Evolutionary conservation across 306 rosid species (phyloP).

Genomic region (Medicago ruthenica): DNA sequence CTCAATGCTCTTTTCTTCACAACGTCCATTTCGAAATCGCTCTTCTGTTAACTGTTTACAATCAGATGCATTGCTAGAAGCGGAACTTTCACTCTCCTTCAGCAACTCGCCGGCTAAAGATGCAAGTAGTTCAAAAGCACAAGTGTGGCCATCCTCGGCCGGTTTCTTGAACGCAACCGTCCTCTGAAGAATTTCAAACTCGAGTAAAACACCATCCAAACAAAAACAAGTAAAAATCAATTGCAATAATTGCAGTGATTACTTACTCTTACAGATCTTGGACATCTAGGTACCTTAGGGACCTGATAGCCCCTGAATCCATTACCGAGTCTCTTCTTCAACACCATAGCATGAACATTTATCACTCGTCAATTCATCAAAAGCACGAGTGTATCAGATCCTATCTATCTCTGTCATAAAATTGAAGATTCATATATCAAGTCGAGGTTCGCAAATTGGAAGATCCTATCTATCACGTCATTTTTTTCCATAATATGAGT

Average conservation of each 20-base stretch:
- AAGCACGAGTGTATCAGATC: constrained; percentile 44
- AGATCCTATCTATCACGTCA: too few species aligned
- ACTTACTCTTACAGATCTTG: constrained; percentile 90
- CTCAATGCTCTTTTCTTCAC: constrained; percentile 51
- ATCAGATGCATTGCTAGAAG: constrained; percentile 80
- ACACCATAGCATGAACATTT: constrained; percentile 80
- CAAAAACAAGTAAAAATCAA: constrained; percentile 1
- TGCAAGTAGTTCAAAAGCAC: constrained; percentile 86
- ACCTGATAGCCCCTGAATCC: constrained; percentile 72
- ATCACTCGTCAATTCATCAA: constrained; percentile 59
- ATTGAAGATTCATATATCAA: constrained; percentile 35
- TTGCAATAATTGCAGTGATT: constrained; percentile 12
- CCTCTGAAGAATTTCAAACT: constrained; percentile 64
- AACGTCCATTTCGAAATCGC: constrained; percentile 55
- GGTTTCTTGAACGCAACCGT: constrained; percentile 61
- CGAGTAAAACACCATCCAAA: constrained; percentile 35
- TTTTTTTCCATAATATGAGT: too few species aligned
- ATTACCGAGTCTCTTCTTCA: constrained; percentile 69
- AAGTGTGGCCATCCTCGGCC: constrained; percentile 55
- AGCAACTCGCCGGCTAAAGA: constrained; percentile 90
- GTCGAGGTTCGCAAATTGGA: constrained; percentile 9
- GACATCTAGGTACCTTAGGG: constrained; percentile 75
- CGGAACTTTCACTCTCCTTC: constrained; percentile 82
- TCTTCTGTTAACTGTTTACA: constrained; percentile 51
- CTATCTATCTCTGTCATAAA: constrained; percentile 56